These are phyloP conservation scores for Aphanoascus verrucosus DNA, from an alignment of 2,329 filamentous ascomycete genomes.

Conservation along the genomic window DNA sequence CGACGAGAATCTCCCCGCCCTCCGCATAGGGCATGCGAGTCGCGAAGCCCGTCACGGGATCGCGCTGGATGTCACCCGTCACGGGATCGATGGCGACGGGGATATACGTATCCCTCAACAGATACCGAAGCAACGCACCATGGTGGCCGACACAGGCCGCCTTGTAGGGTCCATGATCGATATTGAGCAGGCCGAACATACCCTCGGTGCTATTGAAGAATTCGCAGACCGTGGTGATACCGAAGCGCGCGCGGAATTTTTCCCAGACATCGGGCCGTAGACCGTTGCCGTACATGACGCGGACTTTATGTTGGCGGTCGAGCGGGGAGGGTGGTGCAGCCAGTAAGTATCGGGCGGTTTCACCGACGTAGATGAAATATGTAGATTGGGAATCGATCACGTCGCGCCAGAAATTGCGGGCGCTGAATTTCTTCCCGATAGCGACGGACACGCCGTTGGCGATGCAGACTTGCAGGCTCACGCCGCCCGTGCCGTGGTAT, in stretches of 20 bases:
- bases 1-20: constrained; percentile 67
- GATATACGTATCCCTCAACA: constrained; percentile 46
- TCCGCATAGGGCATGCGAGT: constrained; percentile 51
- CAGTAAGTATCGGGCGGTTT: constrained; percentile 63
- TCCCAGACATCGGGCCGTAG: constrained; percentile 56
- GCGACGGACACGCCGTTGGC: constrained; percentile 39
- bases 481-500: constrained; percentile 64
- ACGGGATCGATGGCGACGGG: constrained; percentile 60
- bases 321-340: constrained; percentile 46
- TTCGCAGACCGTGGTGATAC: constrained; percentile 48
- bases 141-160: constrained; percentile 60
- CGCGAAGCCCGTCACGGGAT: constrained; percentile 58
- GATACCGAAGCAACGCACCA: constrained; percentile 48
- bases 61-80: constrained; percentile 55
- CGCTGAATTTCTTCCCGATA: constrained; percentile 48
- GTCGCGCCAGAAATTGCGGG: constrained; percentile 60
- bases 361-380: constrained; percentile 66
- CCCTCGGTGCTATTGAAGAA: constrained; percentile 74
- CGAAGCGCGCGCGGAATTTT: constrained; percentile 40
- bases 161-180: constrained; percentile 51
- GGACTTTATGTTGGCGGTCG: constrained; percentile 38
- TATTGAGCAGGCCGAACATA: constrained; percentile 52
- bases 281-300: constrained; percentile 41
- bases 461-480: constrained; percentile 47
- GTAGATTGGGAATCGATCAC: constrained; percentile 57